Evolutionary conservation across 192 early-diverging fungal genomes (phyloP).

Genomic region (Thamnidium elegans): DNA sequence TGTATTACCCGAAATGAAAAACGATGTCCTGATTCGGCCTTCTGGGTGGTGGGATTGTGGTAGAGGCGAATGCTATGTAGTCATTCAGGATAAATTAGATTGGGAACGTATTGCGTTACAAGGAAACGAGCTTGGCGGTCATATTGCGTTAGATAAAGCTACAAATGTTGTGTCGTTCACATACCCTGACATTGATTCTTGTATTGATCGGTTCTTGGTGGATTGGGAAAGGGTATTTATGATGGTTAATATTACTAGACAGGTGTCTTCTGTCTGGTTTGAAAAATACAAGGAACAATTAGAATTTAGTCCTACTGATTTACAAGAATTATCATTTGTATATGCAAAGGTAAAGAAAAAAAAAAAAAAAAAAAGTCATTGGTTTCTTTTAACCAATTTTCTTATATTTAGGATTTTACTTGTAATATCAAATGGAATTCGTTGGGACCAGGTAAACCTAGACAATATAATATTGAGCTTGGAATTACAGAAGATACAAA

Average conservation of each 20-base stretch:
- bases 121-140: conserved; percentile 22
- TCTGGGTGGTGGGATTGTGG: conserved; percentile 37
- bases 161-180: conserved; percentile 37
- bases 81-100: conserved; percentile 30
- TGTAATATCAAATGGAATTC: conserved; percentile 34
- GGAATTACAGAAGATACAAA: conserved; percentile 10
- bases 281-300: conserved; percentile 33
- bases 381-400: not conserved
- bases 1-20: conserved; percentile 21
- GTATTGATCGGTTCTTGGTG: conserved; percentile 30
- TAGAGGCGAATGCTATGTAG: conserved; percentile 33
- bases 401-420: conserved; percentile 19
- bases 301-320: conserved; percentile 33
- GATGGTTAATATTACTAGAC: conserved; percentile 38
- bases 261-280: conserved; percentile 35
- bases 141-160: conserved; percentile 31
- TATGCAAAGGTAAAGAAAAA: conserved; percentile 30
- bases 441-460: conserved; percentile 15
- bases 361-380: not conserved
- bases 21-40: conserved; percentile 29
- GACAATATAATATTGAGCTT: conserved; percentile 26
- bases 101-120: conserved; percentile 21
- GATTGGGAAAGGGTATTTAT: conserved; percentile 41
- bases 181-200: conserved; percentile 32
- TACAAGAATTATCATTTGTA: conserved; percentile 28